A percentile compares a stretch with the other conserved stretches of the same genome.
Conservation (phyloP, 2,329 filamentous ascomycete genomes). For the Neospermospora avenae region DNA sequence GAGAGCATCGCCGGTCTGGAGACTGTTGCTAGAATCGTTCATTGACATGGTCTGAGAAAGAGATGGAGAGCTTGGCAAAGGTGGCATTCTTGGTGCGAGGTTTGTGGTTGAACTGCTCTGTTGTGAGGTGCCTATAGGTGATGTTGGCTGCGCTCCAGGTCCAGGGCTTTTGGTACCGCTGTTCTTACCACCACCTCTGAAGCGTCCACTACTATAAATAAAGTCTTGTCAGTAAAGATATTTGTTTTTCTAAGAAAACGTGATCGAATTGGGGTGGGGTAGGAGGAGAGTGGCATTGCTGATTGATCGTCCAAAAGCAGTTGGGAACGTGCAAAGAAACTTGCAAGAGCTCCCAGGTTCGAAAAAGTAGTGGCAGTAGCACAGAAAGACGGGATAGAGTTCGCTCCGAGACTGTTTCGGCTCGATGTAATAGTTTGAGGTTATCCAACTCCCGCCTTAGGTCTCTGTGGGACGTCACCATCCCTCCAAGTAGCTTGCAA, state of each 20-base stretch:
- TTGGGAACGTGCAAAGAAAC: background rate
- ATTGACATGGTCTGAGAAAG: conserved; percentile 66
- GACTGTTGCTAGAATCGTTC: conserved; percentile 48
- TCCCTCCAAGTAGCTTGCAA: background rate
- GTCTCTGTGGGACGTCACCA: background rate
- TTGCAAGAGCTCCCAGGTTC: background rate
- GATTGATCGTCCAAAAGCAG: background rate
- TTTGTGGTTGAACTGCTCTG: conserved; percentile 50
- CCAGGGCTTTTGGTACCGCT: conserved; percentile 50
- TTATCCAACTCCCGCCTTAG: background rate
- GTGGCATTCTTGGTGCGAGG: conserved; percentile 56
- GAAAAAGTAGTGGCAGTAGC: background rate
- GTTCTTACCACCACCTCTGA: conserved; percentile 53
- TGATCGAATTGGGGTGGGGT: background rate
- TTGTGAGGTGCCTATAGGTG: conserved; percentile 40
- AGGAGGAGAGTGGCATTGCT: background rate
- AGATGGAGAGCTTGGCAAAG: conserved; percentile 60
- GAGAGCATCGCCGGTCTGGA: conserved; percentile 45
- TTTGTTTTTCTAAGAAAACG: background rate
- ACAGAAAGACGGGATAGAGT: background rate
- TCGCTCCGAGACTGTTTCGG: background rate
- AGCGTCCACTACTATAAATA: conserved; percentile 51
- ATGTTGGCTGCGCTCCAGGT: conserved; percentile 46
- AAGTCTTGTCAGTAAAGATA: conserved; percentile 26
- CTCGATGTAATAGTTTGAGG: background rate